These are phyloP conservation scores for Neofusicoccum sp. DNA, from an alignment of 2,329 filamentous ascomycete genomes.

Conservation along the genomic window DNA sequence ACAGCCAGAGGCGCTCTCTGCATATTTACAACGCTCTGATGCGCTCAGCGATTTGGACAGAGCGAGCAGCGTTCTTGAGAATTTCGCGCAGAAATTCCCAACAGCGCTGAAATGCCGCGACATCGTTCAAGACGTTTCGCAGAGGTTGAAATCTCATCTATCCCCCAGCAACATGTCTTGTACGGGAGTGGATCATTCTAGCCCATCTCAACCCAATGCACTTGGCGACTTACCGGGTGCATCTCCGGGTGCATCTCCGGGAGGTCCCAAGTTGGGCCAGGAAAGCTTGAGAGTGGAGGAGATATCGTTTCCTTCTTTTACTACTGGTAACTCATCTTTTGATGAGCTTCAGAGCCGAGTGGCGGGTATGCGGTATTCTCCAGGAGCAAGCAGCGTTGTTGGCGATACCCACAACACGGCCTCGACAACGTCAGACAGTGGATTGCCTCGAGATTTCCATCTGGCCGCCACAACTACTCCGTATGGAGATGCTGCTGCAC, in stretches of 20 bases:
- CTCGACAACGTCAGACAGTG: constrained; percentile 1
- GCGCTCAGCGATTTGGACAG: constrained; percentile 21
- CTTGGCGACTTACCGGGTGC: not conserved
- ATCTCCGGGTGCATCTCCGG: not conserved
- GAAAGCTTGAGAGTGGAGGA: not conserved
- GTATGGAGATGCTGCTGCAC: constrained; percentile 6
- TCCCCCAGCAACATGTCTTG: not conserved
- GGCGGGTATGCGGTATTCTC: not conserved
- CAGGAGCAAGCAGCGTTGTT: not conserved
- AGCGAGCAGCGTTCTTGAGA: constrained; percentile 19
- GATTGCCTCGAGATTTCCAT: not conserved
- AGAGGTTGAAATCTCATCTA: not conserved
- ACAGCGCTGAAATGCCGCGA: constrained; percentile 19
- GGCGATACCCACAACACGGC: not conserved
- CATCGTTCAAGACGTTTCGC: constrained; percentile 15
- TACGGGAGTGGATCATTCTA: not conserved
- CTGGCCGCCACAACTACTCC: constrained; percentile 3
- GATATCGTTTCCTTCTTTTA: constrained; percentile 1
- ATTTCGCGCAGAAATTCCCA: constrained; percentile 19
- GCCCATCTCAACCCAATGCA: not conserved
- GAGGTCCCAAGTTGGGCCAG: not conserved
- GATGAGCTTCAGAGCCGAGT: constrained; percentile 2
- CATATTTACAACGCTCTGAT: constrained; percentile 19
- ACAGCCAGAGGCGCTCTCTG: constrained; percentile 31
- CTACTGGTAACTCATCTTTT: not conserved